Evolutionary conservation across 495 filamentous ascomycete species (phyloP), one percentile per base, ranked within the genome.

Genomic region (Arthonia radiata): DNA sequence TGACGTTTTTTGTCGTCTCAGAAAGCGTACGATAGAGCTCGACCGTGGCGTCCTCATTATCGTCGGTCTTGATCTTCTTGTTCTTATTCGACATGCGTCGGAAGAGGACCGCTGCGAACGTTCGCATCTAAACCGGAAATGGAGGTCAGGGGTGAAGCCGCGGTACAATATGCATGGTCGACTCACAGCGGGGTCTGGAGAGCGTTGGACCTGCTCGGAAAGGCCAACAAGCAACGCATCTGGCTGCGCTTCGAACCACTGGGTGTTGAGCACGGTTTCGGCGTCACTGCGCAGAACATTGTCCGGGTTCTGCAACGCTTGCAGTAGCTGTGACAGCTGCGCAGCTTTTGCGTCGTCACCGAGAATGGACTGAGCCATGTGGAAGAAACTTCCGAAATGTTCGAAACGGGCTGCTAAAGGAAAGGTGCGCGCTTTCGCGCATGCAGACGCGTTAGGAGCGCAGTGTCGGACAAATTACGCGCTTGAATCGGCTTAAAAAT

Each of bases 31-130:
- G 56, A 45, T 93, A 99, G 17, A 80, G 57, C 43, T 94, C 89
- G 33, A 63, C 64, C 29, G 61, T 67, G 18, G 77, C 65, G 23
- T 65, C 64, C n/a, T 59, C 61, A 14, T 59, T 57, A 18, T 66
- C 61, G 31, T 65, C 53, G 52, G 91, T 91, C 29, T 69, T 64
- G 19, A 76, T 68, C 53, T 91, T 91, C 29, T 69, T 64, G 19
- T 76, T 68, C 48, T 82, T 89, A 31, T 72, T 77, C 9, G 89
- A 65, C 47, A 93, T 90, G 43, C 80, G 66, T 37, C 89, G 71
- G 51, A 99, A 93, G 31, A 99, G 69, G 15, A 99, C 82, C 22
- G 86, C 77, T 13, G 83, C 67, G 43, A 89, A 94, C 22, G 80
- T 70, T 35, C 86, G 74, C 16, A 65, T 66, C 81, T 92, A 15